Conservation (phyloP, 495 filamentous ascomycete genomes). For the Aspergillus kassunensis region DNA sequence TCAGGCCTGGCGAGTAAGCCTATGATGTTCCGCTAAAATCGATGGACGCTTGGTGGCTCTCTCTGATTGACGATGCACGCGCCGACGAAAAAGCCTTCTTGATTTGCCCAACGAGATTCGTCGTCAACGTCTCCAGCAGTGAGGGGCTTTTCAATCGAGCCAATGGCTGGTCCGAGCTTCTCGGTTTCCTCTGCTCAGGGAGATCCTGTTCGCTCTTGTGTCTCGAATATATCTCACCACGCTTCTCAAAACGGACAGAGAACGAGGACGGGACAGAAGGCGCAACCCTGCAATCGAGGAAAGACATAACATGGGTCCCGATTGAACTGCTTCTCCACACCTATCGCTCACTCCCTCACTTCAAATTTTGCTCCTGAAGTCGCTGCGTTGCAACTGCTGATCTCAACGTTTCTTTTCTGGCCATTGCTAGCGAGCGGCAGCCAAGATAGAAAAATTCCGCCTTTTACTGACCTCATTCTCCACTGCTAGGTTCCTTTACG, state of each 20-base stretch:
- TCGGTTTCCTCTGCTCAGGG: conserved; percentile 23
- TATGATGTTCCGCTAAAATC: conserved; percentile 9
- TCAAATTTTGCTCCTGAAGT: background rate
- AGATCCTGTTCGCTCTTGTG: conserved; percentile 22
- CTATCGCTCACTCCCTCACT: conserved; percentile 1
- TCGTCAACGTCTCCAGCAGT: conserved; percentile 19
- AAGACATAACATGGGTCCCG: background rate
- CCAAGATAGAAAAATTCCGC: background rate
- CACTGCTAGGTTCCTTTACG: conserved; percentile 65
- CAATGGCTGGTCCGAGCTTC: conserved; percentile 37
- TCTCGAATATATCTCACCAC: background rate
- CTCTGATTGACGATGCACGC: conserved; percentile 12
- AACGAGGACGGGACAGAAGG: background rate
- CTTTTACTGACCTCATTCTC: conserved; percentile 12
- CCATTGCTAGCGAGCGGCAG: conserved; percentile 3
- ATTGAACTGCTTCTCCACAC: conserved; percentile 22
- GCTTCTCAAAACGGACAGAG: background rate
- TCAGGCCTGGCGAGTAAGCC: conserved; percentile 9
- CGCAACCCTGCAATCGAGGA: background rate
- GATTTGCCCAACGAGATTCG: conserved; percentile 9
- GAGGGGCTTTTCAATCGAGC: conserved; percentile 16
- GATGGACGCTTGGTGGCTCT: conserved; percentile 8
- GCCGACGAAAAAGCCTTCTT: conserved; percentile 3
- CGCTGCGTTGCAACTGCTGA: background rate
- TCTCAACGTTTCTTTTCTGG: background rate